These are phyloP conservation scores for Aspergillus quadrilineatus DNA, from an alignment of 2,329 filamentous ascomycete species.

Conservation along the genomic window DNA sequence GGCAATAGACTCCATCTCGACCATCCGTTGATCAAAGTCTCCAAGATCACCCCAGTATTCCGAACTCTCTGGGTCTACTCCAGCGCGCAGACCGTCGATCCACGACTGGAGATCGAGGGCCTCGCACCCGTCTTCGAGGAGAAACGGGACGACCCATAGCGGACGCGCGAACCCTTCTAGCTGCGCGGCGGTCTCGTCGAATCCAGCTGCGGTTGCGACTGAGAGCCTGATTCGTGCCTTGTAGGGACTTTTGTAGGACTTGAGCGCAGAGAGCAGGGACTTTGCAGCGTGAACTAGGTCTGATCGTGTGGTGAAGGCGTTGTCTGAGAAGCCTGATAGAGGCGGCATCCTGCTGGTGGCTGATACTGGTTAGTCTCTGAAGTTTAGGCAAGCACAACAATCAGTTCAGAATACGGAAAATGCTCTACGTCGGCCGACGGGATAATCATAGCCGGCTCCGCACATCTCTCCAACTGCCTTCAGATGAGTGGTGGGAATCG, in stretches of 20 bases:
- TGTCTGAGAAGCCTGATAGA: slow-evolving; percentile 43
- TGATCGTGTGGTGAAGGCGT: slow-evolving; percentile 36
- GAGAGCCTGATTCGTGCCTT: slow-evolving; percentile 41
- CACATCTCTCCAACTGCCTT: background rate
- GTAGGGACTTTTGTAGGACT: slow-evolving; percentile 34
- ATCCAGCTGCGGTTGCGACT: slow-evolving; percentile 41
- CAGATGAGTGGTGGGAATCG: background rate
- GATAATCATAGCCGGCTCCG: background rate
- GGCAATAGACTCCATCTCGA: slow-evolving; percentile 54
- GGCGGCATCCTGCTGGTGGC: slow-evolving; percentile 14
- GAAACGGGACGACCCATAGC: slow-evolving; percentile 25
- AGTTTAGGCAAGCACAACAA: background rate
- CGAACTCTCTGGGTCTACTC: slow-evolving; percentile 27
- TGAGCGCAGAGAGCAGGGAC: slow-evolving; percentile 30
- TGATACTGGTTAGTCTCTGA: background rate
- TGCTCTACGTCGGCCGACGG: background rate
- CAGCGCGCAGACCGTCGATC: slow-evolving; percentile 2
- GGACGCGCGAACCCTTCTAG: slow-evolving; percentile 47
- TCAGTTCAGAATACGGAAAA: background rate
- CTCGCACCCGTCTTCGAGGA: slow-evolving; percentile 8
- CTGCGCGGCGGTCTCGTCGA: slow-evolving; percentile 48
- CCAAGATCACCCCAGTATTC: slow-evolving; percentile 52
- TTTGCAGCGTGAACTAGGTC: slow-evolving; percentile 39
- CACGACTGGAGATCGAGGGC: background rate
- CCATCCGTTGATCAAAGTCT: slow-evolving; percentile 54